Conservation (phyloP, 306 rosid genomes). For the Pachyrhizus erosus region DNA sequence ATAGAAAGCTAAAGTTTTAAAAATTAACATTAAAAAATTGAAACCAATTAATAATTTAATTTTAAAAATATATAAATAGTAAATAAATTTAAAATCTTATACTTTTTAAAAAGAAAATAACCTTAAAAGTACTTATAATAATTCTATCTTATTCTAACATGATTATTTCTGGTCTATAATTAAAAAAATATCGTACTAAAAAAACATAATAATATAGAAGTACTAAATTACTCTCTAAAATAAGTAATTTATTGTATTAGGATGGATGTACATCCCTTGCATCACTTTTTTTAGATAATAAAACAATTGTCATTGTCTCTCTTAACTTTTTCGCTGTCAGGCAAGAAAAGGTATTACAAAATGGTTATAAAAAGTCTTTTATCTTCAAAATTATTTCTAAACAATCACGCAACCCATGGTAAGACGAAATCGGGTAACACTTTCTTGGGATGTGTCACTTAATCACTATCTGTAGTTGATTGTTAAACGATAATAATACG, state of each 20-base stretch:
- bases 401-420: neutral
- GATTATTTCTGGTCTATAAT: too few species aligned
- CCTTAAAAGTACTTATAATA: too few species aligned
- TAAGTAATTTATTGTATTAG: neutral
- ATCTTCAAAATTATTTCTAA: neutral
- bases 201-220: too few species aligned
- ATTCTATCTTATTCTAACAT: too few species aligned
- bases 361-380: neutral
- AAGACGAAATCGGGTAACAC: neutral
- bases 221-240: neutral
- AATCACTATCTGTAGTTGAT: neutral
- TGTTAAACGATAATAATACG: neutral
- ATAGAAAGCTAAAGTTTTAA: too few species aligned
- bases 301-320: neutral
- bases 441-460: neutral
- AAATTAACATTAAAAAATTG: neutral
- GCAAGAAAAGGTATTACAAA: neutral
- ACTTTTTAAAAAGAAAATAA: too few species aligned
- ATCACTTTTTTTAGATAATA: neutral
- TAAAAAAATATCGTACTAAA: too few species aligned
- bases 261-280: neutral
- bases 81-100: too few species aligned
- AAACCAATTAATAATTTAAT: neutral
- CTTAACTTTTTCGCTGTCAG: neutral
- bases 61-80: neutral